phyloP scores from a whole-genome alignment of 1,284 basidiomycete species.

The Fomitiporia mediterranea region DNA sequence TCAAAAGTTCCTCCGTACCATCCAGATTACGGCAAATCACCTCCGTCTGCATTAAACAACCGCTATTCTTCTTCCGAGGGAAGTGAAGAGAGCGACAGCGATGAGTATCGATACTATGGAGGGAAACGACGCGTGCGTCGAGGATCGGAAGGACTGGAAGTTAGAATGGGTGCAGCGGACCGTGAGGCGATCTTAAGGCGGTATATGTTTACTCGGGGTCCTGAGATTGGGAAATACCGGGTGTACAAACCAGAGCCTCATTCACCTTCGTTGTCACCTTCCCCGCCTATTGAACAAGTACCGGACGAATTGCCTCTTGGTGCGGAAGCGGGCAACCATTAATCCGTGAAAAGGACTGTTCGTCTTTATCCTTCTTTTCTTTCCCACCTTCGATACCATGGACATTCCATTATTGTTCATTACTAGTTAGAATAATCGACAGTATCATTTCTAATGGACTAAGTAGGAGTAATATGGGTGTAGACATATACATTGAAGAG shows the following conservation, averaged over 20 bases:
- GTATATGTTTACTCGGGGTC: conserved; percentile 50
- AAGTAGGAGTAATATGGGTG: too few species aligned
- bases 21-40: conserved; percentile 49
- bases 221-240: conserved; percentile 53
- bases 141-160: conserved; percentile 79
- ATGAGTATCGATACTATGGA: conserved; percentile 28
- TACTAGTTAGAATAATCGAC: too few species aligned
- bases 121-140: conserved; percentile 42
- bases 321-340: conserved; percentile 21
- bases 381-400: too few species aligned
- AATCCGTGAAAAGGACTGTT: neutral
- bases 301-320: conserved; percentile 30
- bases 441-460: too few species aligned
- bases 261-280: conserved; percentile 5
- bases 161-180: conserved; percentile 42
- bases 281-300: conserved; percentile 22
- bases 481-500: neutral
- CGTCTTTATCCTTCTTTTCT: neutral
- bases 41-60: conserved; percentile 30
- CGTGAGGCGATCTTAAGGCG: conserved; percentile 56
- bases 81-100: conserved; percentile 20
- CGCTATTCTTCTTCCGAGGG: conserved; percentile 26
- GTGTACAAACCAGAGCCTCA: conserved; percentile 53
- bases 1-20: conserved; percentile 68
- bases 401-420: neutral